phyloP scores from a whole-genome alignment of 495 filamentous ascomycete genomes.

The Sabuloglossum arenarium region DNA sequence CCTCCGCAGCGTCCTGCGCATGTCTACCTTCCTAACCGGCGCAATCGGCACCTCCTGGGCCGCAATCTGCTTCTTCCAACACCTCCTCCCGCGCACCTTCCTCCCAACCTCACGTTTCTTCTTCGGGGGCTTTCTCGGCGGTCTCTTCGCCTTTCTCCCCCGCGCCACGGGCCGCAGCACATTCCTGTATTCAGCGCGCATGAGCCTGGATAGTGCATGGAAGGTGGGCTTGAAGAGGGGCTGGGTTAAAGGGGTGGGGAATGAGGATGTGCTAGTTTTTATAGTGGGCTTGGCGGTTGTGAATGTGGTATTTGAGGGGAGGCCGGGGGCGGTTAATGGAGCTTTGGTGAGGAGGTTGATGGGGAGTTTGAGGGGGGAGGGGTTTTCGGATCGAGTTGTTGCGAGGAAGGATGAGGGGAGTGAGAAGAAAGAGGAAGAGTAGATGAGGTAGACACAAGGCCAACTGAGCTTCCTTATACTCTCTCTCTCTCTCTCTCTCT shows the following conservation, averaged over 20 bases:
- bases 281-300: conserved; percentile 54
- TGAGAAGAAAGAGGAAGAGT: neutral
- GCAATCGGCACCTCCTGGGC: conserved; percentile 68
- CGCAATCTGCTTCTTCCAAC: conserved; percentile 68
- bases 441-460: no score
- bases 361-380: conserved; percentile 52
- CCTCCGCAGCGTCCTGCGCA: conserved; percentile 38
- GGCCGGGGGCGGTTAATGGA: conserved; percentile 45
- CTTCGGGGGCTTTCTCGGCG: conserved; percentile 66
- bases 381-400: conserved; percentile 28
- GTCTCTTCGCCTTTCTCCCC: conserved; percentile 61
- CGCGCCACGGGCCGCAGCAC: conserved; percentile 35
- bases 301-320: conserved; percentile 55
- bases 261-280: conserved; percentile 70
- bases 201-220: conserved; percentile 63
- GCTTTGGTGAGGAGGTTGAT: conserved; percentile 48
- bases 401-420: neutral
- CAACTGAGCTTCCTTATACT: no score
- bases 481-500: no score
- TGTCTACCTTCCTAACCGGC: conserved; percentile 54
- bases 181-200: conserved; percentile 50
- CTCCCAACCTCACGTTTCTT: conserved; percentile 74
- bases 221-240: conserved; percentile 76
- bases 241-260: conserved; percentile 58
- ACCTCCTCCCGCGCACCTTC: conserved; percentile 46